A percentile compares a stretch with the other conserved stretches of the same genome.
These are phyloP conservation scores for Linum trigynum DNA, from an alignment of 345 rosid species.

Conservation along the genomic window DNA sequence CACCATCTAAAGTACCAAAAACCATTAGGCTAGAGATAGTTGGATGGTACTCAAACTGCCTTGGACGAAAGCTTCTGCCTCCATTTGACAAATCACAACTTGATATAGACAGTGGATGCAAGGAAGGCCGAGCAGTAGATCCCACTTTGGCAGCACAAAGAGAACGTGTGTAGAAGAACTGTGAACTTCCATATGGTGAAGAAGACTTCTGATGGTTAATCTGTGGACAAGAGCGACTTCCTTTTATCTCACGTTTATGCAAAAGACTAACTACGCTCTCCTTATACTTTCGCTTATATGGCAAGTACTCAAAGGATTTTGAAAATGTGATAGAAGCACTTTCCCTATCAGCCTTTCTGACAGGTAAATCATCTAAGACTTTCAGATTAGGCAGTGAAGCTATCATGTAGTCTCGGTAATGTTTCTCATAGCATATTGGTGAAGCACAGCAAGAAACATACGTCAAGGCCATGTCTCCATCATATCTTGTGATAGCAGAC, in stretches of 20 bases:
- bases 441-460: conserved; percentile 58
- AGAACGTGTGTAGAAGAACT: conserved; percentile 51
- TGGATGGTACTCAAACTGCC: conserved; percentile 97
- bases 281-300: conserved; percentile 58
- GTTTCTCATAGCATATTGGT: conserved; percentile 79
- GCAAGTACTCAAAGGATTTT: conserved; percentile 60
- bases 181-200: conserved; percentile 39
- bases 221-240: conserved; percentile 18
- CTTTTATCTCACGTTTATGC: conserved; percentile 65
- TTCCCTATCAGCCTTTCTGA: conserved; percentile 63
- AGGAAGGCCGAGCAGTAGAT: conserved; percentile 66
- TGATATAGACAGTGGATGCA: conserved; percentile 55
- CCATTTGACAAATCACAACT: conserved; percentile 33
- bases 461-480: conserved; percentile 38
- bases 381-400: conserved; percentile 66
- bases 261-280: conserved; percentile 64
- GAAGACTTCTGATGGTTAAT: conserved; percentile 23
- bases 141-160: conserved; percentile 87
- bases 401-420: conserved; percentile 79
- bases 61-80: conserved; percentile 51
- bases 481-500: conserved; percentile 27
- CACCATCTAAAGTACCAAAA: conserved; percentile 90
- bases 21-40: conserved; percentile 65
- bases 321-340: conserved; percentile 46
- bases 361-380: conserved; percentile 60